A percentile compares a stretch with the other conserved stretches of the same genome.
Conservation (phyloP, 176 grass and related monocot species). For the Poa pratensis region DNA sequence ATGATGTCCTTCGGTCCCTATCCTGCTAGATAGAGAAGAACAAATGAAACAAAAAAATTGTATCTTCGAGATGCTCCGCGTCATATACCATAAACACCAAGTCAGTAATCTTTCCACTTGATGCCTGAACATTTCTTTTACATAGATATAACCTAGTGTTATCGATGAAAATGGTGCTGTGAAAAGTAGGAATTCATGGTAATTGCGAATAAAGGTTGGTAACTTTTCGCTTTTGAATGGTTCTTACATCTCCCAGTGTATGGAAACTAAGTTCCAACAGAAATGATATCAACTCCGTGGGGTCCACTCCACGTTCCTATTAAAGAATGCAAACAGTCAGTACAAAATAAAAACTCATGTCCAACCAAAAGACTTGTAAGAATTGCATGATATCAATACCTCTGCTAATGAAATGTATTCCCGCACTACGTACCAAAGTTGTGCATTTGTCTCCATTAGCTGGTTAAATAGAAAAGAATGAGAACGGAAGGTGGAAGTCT, state of each 20-base stretch:
- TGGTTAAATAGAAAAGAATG: conserved; percentile 51
- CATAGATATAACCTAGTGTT: conserved; percentile 28
- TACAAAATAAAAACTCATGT: background rate
- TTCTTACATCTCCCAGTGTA: conserved; percentile 71
- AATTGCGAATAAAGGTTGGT: background rate
- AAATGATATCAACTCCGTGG: conserved; percentile 88
- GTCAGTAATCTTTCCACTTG: background rate
- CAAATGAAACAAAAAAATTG: background rate
- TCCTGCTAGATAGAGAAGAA: conserved; percentile 16
- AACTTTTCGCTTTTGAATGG: conserved; percentile 9
- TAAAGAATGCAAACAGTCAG: conserved; percentile 36
- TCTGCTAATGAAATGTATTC: conserved; percentile 96
- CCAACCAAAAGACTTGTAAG: conserved; percentile 17
- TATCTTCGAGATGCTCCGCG: background rate
- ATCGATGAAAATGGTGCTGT: background rate
- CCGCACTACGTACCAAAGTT: conserved; percentile 98
- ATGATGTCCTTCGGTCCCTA: background rate
- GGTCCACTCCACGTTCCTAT: conserved; percentile 93
- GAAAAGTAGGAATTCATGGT: conserved; percentile 1
- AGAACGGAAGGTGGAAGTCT: conserved; percentile 36
- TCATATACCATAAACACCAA: conserved; percentile 13
- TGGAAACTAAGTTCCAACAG: conserved; percentile 97
- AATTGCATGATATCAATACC: conserved; percentile 56
- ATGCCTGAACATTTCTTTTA: background rate
- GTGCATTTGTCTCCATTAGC: conserved; percentile 95